Evolutionary conservation across 2,329 filamentous ascomycete species (phyloP).

Genomic region (Davidsoniella australis): DNA sequence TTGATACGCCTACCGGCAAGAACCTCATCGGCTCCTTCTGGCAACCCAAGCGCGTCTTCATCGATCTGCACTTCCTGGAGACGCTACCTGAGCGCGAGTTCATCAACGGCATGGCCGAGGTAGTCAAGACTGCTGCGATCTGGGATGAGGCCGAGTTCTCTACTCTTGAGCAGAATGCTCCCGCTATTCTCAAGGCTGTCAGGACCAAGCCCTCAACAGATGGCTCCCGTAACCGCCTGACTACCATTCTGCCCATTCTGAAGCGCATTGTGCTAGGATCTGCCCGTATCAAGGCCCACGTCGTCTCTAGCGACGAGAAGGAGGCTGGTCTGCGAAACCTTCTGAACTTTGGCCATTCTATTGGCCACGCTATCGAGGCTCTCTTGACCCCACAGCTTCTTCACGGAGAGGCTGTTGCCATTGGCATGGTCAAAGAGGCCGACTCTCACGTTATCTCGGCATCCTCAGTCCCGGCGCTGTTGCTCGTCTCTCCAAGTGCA

Average conservation of each 20-base stretch:
- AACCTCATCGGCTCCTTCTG: slow-evolving; percentile 93
- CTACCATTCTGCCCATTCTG: slow-evolving; percentile 51
- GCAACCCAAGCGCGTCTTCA: slow-evolving; percentile 88
- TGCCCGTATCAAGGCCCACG: slow-evolving; percentile 81
- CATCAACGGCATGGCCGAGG: slow-evolving; percentile 97
- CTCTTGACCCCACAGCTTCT: slow-evolving; percentile 89
- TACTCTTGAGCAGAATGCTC: slow-evolving; percentile 64
- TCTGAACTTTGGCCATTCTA: slow-evolving; percentile 94
- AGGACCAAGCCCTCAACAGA: slow-evolving; percentile 24
- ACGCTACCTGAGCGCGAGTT: slow-evolving; percentile 83
- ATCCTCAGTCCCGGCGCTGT: slow-evolving; percentile 75
- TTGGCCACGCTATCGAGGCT: slow-evolving; percentile 91
- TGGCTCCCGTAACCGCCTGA: slow-evolving; percentile 33
- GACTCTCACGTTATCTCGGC: slow-evolving; percentile 82
- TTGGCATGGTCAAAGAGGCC: slow-evolving; percentile 97
- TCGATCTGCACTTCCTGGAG: slow-evolving; percentile 81
- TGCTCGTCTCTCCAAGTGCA: slow-evolving; percentile 77
- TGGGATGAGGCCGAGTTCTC: slow-evolving; percentile 82
- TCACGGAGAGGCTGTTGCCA: slow-evolving; percentile 88
- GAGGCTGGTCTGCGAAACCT: slow-evolving; percentile 89
- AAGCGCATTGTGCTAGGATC: slow-evolving; percentile 76
- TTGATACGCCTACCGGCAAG: slow-evolving; percentile 90
- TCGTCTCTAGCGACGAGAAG: slow-evolving; percentile 85
- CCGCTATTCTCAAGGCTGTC: slow-evolving; percentile 41
- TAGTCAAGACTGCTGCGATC: slow-evolving; percentile 93